Evolutionary conservation across 495 filamentous ascomycete species (phyloP).

Genomic region (Extremus antarcticus): DNA sequence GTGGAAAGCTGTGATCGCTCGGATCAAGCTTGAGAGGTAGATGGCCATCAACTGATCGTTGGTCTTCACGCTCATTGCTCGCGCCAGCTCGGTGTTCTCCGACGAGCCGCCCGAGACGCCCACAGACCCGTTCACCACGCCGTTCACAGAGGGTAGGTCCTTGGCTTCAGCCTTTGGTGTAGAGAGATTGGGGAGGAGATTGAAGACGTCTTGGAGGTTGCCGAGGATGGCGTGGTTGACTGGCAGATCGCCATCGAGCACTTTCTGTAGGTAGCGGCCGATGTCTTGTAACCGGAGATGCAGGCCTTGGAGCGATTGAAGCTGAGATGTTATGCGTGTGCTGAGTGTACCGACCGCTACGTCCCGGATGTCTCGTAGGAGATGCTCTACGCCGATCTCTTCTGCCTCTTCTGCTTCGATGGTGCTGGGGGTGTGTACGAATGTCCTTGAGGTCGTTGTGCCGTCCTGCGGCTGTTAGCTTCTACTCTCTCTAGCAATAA

Average conservation of each 20-base stretch:
- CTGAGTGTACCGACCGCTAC: conserved; percentile 97
- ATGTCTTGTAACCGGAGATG: conserved; percentile 94
- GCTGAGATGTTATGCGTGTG: conserved; percentile 92
- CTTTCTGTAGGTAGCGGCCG: conserved; percentile 88
- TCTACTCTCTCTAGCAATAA: background rate
- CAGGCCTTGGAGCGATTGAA: conserved; percentile 92
- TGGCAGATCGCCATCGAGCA: conserved; percentile 79
- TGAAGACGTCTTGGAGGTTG: conserved; percentile 97
- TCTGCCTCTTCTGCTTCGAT: conserved; percentile 99
- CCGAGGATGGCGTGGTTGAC: conserved; percentile 96
- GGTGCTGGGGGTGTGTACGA: conserved; percentile 97
- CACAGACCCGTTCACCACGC: conserved; percentile 30
- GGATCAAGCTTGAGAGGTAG: conserved; percentile 89
- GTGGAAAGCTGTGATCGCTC: conserved; percentile 97
- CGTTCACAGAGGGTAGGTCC: conserved; percentile 28
- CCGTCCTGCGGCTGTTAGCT: conserved; percentile 59
- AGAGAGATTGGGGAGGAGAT: conserved; percentile 90
- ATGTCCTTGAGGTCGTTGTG: conserved; percentile 92
- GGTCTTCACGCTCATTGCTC: conserved; percentile 97
- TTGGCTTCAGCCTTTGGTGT: conserved; percentile 54
- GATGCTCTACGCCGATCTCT: conserved; percentile 96
- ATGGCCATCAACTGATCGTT: conserved; percentile 98
- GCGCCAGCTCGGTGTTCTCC: conserved; percentile 70
- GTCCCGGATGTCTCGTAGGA: conserved; percentile 94
- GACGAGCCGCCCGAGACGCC: conserved; percentile 38